Evolutionary conservation across 139 green algal genomes (phyloP), one percentile per base, ranked within the genome.

Genomic region (Ostreobium quekettii): DNA sequence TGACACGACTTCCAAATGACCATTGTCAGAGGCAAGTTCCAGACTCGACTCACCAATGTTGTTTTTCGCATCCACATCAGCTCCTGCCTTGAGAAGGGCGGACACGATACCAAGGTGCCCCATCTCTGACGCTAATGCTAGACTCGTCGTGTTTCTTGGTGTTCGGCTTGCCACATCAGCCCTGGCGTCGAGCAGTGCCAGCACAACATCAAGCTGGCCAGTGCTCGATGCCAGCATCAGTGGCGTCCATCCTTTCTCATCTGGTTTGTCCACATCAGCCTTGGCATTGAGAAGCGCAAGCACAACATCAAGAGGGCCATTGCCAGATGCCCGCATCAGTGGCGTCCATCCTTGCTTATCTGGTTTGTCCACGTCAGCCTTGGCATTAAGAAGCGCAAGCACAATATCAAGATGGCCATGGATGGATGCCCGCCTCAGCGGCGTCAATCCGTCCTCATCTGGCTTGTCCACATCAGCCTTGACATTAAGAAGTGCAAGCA

Each of bases 1-100:
- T n/a, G n/a, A n/a, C 8, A 74, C 47, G 22, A 74, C 71, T 48
- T 64, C 57, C 2, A 46, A 7, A 30, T 76, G 63, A 19, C 71
- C 71, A 4, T 63, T 26, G 30, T 72, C 24, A 2, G 71, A 63
- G n/a, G 71, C 71, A 0, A 63, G 56, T 36, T 76, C 63, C n/a
- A 36, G 42, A 1, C 63, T 53, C 32, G 71, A 64, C 56, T 64
- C 59, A 35, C 63, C 63, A 8, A 57, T n/a, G 1, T 5, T 1
- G 42, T 76, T 64, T 2, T 19, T 3, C 0, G 37, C 39, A 6
- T 37, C 29, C 32, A 72, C 63, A 1, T 36, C 62, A 6, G 48
- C 38, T 0, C 61, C 63, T 2, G 53, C 63, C 3, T 64, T 66
- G 37, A 76, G 22, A 15, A 76, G 63, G 15, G 36, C 33, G 8